Evolutionary conservation across 176 grass and related monocot genomes (phyloP).

Genomic region (Aechmea fasciata): DNA sequence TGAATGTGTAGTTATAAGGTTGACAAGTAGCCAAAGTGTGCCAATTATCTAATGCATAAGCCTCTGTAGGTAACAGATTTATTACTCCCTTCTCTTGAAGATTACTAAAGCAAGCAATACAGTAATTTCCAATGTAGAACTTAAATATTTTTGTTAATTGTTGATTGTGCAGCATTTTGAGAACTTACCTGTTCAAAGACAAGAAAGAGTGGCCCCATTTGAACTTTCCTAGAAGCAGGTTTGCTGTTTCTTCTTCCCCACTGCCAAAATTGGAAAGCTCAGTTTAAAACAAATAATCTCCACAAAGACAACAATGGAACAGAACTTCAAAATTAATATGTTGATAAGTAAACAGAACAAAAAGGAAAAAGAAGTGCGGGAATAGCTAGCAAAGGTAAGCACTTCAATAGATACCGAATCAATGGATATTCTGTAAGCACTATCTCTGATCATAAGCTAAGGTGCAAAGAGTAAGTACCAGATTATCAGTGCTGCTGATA

Average conservation of each 20-base stretch:
- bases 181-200: constrained; percentile 76
- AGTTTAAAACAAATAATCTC: not conserved
- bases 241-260: constrained; percentile 61
- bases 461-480: constrained; percentile 39
- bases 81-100: not conserved
- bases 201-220: constrained; percentile 97
- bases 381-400: not conserved
- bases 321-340: not conserved
- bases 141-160: not conserved
- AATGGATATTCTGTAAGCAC: not conserved
- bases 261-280: constrained; percentile 33
- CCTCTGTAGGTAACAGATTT: not conserved
- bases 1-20: not conserved
- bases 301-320: not conserved
- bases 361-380: not conserved
- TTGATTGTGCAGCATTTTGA: not conserved
- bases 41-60: not conserved
- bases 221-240: constrained; percentile 74
- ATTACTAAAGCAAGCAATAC: not conserved
- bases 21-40: not conserved
- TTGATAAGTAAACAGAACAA: not conserved
- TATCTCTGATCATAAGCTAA: not conserved
- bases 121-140: not conserved
- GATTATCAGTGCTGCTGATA: constrained; percentile 94
- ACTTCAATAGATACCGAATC: not conserved